These are phyloP conservation scores for Trypanosoma melophagium DNA, from an alignment of 208 protist genomes.

Conservation along the genomic window DNA sequence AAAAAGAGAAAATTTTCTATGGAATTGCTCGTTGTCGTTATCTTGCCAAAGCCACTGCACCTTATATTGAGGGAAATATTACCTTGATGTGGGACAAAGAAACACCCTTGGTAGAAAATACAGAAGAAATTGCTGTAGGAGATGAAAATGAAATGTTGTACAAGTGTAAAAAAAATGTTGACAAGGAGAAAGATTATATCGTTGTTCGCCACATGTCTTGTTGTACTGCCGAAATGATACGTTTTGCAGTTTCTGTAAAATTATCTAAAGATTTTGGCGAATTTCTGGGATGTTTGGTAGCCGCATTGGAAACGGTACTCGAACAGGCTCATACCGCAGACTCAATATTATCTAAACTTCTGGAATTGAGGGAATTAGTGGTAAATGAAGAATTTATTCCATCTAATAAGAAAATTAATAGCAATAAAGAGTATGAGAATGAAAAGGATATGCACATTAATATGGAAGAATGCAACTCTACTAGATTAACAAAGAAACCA, in stretches of 20 bases:
- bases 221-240: conserved; percentile 64
- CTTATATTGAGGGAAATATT: conserved; percentile 29
- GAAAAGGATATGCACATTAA: background rate
- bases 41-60: conserved; percentile 9
- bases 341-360: conserved; percentile 39
- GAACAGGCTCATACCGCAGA: conserved; percentile 34
- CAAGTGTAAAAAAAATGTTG: background rate
- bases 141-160: conserved; percentile 11
- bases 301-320: conserved; percentile 46
- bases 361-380: conserved; percentile 46
- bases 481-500: too few relatives aligned
- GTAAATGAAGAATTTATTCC: conserved; percentile 80
- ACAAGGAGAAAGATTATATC: conserved; percentile 9
- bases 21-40: conserved; percentile 17
- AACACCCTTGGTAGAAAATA: conserved; percentile 22
- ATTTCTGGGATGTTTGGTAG: conserved; percentile 50
- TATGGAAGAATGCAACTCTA: background rate
- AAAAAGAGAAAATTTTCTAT: background rate
- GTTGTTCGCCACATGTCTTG: conserved; percentile 66
- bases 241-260: conserved; percentile 54
- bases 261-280: conserved; percentile 44
- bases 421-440: background rate
- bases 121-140: conserved; percentile 21
- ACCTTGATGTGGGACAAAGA: conserved; percentile 23
- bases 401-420: background rate